Conservation (phyloP, 2,329 filamentous ascomycete genomes). For the Bipolaris oryzae region DNA sequence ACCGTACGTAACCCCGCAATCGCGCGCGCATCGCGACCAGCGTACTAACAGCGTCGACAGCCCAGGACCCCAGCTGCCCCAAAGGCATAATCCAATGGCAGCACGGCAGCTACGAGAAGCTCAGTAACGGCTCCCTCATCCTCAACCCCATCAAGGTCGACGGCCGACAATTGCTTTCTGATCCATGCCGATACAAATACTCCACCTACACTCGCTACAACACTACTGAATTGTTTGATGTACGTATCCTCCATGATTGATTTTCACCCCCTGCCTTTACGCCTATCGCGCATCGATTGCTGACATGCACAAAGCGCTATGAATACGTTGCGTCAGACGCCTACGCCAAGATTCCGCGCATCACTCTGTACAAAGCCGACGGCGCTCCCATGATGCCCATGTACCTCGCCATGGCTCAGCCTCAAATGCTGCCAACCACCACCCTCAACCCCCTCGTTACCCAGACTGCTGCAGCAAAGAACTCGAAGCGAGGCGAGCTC, state of each 20-base stretch:
- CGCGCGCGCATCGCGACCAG: background rate
- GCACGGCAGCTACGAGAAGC: conserved; percentile 67
- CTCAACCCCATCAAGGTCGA: conserved; percentile 68
- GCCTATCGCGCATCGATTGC: conserved; percentile 3
- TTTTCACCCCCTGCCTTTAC: background rate
- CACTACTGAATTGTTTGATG: conserved; percentile 66
- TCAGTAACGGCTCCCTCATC: conserved; percentile 63
- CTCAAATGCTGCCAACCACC: conserved; percentile 71
- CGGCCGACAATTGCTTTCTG: conserved; percentile 69
- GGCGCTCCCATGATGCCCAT: conserved; percentile 70
- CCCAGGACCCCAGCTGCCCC: conserved; percentile 65
- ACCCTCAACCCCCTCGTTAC: conserved; percentile 64
- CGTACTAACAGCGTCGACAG: conserved; percentile 50
- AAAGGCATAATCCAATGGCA: conserved; percentile 74
- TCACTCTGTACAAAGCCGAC: conserved; percentile 69
- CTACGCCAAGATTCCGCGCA: conserved; percentile 66
- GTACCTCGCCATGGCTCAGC: conserved; percentile 67
- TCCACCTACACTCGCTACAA: conserved; percentile 70
- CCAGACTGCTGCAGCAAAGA: conserved; percentile 44
- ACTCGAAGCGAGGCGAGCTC: conserved; percentile 45
- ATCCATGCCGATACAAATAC: conserved; percentile 64
- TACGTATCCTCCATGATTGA: conserved; percentile 41
- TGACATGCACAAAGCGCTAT: conserved; percentile 47
- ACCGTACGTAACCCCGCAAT: conserved; percentile 59
- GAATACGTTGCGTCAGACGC: conserved; percentile 57